These are phyloP conservation scores for Boletus mariae DNA, from an alignment of 1,284 basidiomycete genomes.

Conservation along the genomic window DNA sequence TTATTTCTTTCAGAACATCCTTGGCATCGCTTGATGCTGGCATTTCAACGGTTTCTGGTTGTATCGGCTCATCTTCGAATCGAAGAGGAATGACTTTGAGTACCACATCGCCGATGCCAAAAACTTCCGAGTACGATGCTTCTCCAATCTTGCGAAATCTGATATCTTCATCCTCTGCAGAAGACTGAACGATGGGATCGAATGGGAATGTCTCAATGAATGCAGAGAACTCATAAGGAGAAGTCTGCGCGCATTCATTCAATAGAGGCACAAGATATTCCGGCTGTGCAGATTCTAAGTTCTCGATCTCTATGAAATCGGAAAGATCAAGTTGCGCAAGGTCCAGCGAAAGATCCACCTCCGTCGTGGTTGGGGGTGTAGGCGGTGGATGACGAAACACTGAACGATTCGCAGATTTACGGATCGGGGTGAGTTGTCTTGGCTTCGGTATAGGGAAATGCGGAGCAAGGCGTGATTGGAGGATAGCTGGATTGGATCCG, in stretches of 20 bases:
- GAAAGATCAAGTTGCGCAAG: constrained; percentile 49
- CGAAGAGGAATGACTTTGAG: constrained; percentile 76
- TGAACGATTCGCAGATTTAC: constrained; percentile 38
- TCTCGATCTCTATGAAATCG: constrained; percentile 14
- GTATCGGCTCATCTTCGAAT: constrained; percentile 39
- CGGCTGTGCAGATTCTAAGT: constrained; percentile 31
- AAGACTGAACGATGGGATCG: constrained; percentile 53
- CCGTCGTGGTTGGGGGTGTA: constrained; percentile 45
- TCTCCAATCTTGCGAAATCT: constrained; percentile 87
- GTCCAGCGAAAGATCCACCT: constrained; percentile 56
- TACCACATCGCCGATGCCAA: constrained; percentile 79
- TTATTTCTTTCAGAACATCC: constrained; percentile 85
- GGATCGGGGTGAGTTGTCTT: constrained; percentile 66
- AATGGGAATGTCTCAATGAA: constrained; percentile 76
- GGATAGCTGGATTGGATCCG: constrained; percentile 1
- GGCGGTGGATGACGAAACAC: constrained; percentile 39
- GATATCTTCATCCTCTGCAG: constrained; percentile 21
- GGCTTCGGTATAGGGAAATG: constrained; percentile 37
- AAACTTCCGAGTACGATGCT: constrained; percentile 98
- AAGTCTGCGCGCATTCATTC: constrained; percentile 61
- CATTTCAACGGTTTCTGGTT: constrained; percentile 40
- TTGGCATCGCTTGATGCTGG: constrained; percentile 67
- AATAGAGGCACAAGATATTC: constrained; percentile 58
- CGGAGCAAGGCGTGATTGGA: constrained; percentile 9
- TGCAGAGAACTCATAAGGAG: constrained; percentile 69